phyloP scores from a whole-genome alignment of 2,329 filamentous ascomycete species.

The Hypoxylon sp. region DNA sequence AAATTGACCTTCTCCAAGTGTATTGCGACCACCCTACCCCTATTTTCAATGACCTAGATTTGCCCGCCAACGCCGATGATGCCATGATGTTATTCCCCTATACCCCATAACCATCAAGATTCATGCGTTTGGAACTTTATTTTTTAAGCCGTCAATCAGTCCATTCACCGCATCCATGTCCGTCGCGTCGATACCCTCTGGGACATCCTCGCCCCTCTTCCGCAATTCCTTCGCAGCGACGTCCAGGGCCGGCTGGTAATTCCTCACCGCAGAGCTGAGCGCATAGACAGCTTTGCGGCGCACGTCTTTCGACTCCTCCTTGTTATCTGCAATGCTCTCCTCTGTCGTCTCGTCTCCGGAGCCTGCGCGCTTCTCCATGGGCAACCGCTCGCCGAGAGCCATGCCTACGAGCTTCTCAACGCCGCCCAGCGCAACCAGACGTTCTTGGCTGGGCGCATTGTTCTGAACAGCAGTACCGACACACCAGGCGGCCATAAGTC shows the following conservation, averaged over 20 bases:
- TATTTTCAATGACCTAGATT: constrained; percentile 32
- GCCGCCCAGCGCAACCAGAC: constrained; percentile 72
- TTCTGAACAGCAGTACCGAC: constrained; percentile 96
- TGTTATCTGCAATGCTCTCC: constrained; percentile 50
- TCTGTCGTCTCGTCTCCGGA: constrained; percentile 27
- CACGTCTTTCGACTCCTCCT: constrained; percentile 70
- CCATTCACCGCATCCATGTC: constrained; percentile 90
- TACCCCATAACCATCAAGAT: not conserved
- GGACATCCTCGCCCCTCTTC: constrained; percentile 66
- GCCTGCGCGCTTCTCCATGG: constrained; percentile 30
- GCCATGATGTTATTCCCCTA: constrained; percentile 21
- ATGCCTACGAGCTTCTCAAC: constrained; percentile 78
- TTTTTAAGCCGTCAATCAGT: constrained; percentile 76
- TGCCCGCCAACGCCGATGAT: constrained; percentile 41
- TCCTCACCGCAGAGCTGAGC: constrained; percentile 85
- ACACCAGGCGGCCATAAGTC: constrained; percentile 93
- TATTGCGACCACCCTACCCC: constrained; percentile 29
- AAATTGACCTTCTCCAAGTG: constrained; percentile 17
- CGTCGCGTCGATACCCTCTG: constrained; percentile 77
- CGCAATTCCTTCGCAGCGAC: constrained; percentile 72
- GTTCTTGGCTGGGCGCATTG: constrained; percentile 87
- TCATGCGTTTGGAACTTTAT: constrained; percentile 59
- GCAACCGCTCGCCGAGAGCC: constrained; percentile 55
- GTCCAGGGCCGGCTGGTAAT: constrained; percentile 88
- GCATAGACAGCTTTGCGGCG: constrained; percentile 91